Conservation (phyloP, 805 yeast species). For the Diddensiella transvaalensis region DNA sequence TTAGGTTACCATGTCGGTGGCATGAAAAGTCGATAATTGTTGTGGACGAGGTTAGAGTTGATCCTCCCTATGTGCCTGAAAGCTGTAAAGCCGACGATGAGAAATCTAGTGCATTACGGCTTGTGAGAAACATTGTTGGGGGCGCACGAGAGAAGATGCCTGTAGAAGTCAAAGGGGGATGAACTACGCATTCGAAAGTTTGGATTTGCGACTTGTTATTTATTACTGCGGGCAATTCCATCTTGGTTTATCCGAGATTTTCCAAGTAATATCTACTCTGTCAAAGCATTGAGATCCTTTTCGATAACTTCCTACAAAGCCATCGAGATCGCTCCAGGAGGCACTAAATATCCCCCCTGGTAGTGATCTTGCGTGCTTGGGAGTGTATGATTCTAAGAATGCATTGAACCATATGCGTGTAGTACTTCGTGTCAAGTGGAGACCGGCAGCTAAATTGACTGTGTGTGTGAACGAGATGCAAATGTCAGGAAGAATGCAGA, state of each 20-base stretch:
- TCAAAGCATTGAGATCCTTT: slow-evolving; percentile 56
- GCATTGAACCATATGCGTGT: slow-evolving; percentile 45
- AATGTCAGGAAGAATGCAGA: slow-evolving; percentile 23
- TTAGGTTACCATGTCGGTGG: slow-evolving; percentile 42
- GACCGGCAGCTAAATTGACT: slow-evolving; percentile 1
- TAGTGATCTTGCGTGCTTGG: not conserved
- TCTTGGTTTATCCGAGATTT: slow-evolving; percentile 5
- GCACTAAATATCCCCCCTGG: slow-evolving; percentile 19
- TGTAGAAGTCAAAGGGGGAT: slow-evolving; percentile 50
- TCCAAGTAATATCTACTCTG: slow-evolving; percentile 42
- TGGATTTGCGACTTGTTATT: not conserved
- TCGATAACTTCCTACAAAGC: slow-evolving; percentile 56
- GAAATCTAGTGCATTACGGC: slow-evolving; percentile 34
- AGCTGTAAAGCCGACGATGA: slow-evolving; percentile 31
- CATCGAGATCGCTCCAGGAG: slow-evolving; percentile 59
- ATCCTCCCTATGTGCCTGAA: slow-evolving; percentile 41
- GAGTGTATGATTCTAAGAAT: slow-evolving; percentile 38
- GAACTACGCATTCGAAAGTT: too few species aligned
- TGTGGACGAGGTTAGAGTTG: slow-evolving; percentile 44
- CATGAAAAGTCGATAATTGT: slow-evolving; percentile 42
- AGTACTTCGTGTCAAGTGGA: slow-evolving; percentile 20
- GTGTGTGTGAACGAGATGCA: slow-evolving; percentile 17
- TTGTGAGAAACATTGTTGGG: slow-evolving; percentile 48
- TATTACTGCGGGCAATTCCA: not conserved
- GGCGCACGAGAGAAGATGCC: slow-evolving; percentile 47